Evolutionary conservation across 2,329 filamentous ascomycete species (phyloP).

Genomic region (Drechmeria coniospora): DNA sequence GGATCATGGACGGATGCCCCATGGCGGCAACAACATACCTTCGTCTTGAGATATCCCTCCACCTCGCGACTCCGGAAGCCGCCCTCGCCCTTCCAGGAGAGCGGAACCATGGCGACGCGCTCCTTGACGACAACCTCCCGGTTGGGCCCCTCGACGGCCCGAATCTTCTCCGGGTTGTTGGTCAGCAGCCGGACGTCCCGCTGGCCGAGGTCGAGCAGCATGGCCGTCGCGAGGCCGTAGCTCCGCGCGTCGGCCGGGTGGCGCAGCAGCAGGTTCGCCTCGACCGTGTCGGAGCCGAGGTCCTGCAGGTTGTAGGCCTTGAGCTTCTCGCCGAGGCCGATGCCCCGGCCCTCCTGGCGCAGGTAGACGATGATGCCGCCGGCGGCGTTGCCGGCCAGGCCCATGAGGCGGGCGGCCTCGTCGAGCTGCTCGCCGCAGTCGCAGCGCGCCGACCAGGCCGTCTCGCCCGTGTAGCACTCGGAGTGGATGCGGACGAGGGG

Average conservation of each 20-base stretch:
- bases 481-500: constrained; percentile 91
- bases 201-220: constrained; percentile 75
- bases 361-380: constrained; percentile 93
- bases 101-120: constrained; percentile 84
- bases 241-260: constrained; percentile 91
- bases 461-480: constrained; percentile 97
- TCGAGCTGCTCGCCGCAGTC: constrained; percentile 97
- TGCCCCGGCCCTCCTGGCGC: constrained; percentile 88
- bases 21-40: constrained; percentile 41
- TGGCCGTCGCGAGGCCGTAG: constrained; percentile 92
- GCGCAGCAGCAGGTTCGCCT: constrained; percentile 79
- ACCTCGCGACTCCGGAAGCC: constrained; percentile 82
- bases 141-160: constrained; percentile 83
- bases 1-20: constrained; percentile 4
- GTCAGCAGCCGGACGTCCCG: constrained; percentile 69
- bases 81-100: constrained; percentile 77
- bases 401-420: constrained; percentile 89
- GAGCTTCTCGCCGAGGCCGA: constrained; percentile 85
- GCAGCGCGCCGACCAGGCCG: constrained; percentile 92
- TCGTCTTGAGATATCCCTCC: constrained; percentile 86
- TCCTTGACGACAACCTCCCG: constrained; percentile 79
- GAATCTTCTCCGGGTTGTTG: constrained; percentile 95
- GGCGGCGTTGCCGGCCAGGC: constrained; percentile 42
- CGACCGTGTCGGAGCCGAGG: constrained; percentile 90
- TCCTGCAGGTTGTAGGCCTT: constrained; percentile 98